phyloP scores from a whole-genome alignment of 2,329 filamentous ascomycete species.

The Clonostachys sp. region DNA sequence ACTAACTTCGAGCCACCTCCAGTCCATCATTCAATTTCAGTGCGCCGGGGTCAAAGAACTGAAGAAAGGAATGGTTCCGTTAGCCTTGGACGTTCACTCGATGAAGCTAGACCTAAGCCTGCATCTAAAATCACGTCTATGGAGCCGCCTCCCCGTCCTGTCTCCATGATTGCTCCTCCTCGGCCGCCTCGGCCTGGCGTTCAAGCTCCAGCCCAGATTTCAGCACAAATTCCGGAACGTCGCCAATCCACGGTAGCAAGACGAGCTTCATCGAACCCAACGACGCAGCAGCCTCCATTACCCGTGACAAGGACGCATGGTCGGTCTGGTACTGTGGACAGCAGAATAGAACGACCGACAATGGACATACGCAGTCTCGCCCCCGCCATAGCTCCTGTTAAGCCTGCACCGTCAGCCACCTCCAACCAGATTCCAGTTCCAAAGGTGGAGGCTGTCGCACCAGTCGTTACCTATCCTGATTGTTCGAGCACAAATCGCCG shows the following conservation, averaged over 20 bases:
- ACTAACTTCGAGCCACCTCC: constrained; percentile 45
- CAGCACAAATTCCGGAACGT: neutral
- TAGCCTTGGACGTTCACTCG: constrained; percentile 6
- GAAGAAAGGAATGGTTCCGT: constrained; percentile 31
- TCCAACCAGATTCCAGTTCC: constrained; percentile 38
- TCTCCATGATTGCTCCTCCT: constrained; percentile 21
- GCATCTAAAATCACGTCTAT: neutral
- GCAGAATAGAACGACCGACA: constrained; percentile 1
- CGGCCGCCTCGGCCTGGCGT: constrained; percentile 31
- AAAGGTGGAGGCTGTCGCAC: constrained; percentile 39
- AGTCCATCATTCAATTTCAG: constrained; percentile 41
- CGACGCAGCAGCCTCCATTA: constrained; percentile 18
- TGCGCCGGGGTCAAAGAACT: constrained; percentile 38
- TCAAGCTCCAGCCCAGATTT: too few species aligned
- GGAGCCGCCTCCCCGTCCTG: neutral
- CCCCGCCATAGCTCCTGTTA: neutral
- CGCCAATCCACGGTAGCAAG: constrained; percentile 7
- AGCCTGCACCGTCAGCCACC: constrained; percentile 6
- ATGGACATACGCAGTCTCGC: neutral
- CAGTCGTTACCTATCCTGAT: constrained; percentile 61
- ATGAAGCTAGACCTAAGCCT: neutral
- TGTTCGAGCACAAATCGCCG: constrained; percentile 78
- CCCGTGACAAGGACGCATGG: constrained; percentile 20
- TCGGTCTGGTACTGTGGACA: constrained; percentile 28
- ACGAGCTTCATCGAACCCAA: constrained; percentile 21